Evolutionary conservation across 2,329 filamentous ascomycete species (phyloP), one percentile per base, ranked within the genome.

Genomic region (Botrytis byssoidea): DNA sequence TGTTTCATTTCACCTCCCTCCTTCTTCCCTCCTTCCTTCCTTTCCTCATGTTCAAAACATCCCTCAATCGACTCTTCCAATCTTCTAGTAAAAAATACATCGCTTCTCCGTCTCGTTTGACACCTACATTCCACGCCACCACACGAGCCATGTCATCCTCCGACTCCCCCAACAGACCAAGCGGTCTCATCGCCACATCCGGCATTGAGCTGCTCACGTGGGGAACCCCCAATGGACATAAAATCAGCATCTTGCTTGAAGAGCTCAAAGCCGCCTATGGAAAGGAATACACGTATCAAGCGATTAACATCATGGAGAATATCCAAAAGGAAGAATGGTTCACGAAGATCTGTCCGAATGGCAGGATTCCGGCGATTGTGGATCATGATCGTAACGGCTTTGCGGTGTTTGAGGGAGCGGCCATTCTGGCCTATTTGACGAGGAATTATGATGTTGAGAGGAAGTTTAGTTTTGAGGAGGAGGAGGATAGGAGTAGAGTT

Each of bases 371-470:
- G 2, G 89, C 87, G 65, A 86, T 92, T 65, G 86, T 91, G 44
- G 90, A 92, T 82, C 90, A 92, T 76, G 88, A 92, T 81, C 86
- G 88, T 75, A 83, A 83, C 73, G 86, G 82, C 65, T 88, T 92
- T 70, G 82, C 86, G 61, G 89, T 95, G 42, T 95, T 95, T 78
- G 93, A 96, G 82, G 91, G 90, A 63, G 88, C 90, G 65, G 88
- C 91, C 74, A 95, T 95, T 78, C 86, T 95, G 79, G 85, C 88
- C 74, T 95, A 95, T 81, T 86, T 95, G 32, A 88, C 89, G 16
- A 88, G 90, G n/a, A 88, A 88, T 76, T 94, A 94, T 79, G 92
- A 94, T 80, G 84, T 85, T 0, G 88, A 93, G 72, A 81, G 92
- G 83, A 90, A 89, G 81, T 88, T 93, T 78, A 88, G 85, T 77